phyloP scores from a whole-genome alignment of 257 asterid species.

The Misopates orontium region DNA sequence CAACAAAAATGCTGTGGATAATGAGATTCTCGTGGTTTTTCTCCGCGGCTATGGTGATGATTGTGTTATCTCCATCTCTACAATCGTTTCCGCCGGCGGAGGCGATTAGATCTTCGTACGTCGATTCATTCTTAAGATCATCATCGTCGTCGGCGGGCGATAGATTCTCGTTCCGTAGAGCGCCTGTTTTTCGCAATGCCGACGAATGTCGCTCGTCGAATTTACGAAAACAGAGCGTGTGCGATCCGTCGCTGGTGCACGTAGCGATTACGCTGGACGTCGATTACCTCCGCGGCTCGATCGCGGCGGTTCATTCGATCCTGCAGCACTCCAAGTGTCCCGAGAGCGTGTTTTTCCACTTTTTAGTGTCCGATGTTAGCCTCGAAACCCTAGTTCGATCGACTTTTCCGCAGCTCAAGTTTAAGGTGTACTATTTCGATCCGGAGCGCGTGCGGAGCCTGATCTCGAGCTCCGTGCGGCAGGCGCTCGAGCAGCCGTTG shows the following conservation, averaged over 20 bases:
- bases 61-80: constrained; percentile 75
- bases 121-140: constrained; percentile 38
- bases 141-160: constrained; percentile 28
- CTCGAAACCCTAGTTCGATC: constrained; percentile 71
- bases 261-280: constrained; percentile 89
- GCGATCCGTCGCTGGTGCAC: constrained; percentile 79
- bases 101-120: constrained; percentile 74
- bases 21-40: constrained; percentile 69
- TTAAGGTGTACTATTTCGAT: constrained; percentile 80
- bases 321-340: constrained; percentile 82
- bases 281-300: constrained; percentile 83
- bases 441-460: constrained; percentile 78
- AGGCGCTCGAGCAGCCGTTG: constrained; percentile 87
- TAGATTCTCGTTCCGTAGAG: constrained; percentile 54
- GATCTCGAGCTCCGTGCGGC: constrained; percentile 80
- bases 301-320: constrained; percentile 90
- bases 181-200: constrained; percentile 67
- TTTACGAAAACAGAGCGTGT: constrained; percentile 41
- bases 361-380: constrained; percentile 65
- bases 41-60: constrained; percentile 71
- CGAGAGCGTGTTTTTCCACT: constrained; percentile 76
- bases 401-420: constrained; percentile 77
- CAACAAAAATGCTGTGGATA: constrained; percentile 80
- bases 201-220: constrained; percentile 45
- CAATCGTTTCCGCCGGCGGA: constrained; percentile 95